These are phyloP conservation scores for Suillus brevipes DNA, from an alignment of 768 basidiomycete genomes.

Conservation along the genomic window DNA sequence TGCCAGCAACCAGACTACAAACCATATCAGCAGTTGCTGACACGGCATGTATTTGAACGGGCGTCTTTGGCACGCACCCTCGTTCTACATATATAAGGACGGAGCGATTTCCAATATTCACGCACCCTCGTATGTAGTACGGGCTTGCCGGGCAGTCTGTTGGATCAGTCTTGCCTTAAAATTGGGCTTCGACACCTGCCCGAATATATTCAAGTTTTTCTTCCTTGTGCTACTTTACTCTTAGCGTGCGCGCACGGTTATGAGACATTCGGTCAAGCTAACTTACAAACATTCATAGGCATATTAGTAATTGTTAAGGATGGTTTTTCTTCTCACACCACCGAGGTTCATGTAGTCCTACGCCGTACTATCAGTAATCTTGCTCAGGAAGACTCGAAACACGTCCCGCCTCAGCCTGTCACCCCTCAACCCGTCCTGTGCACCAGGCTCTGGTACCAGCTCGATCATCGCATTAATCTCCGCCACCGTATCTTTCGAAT, in stretches of 20 bases:
- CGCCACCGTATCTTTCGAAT: conserved; percentile 37
- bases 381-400: conserved; percentile 83
- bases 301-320: neutral
- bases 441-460: conserved; percentile 60
- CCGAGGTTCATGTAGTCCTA: neutral
- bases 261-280: neutral
- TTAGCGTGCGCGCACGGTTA: neutral
- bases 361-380: conserved; percentile 60
- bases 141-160: no score
- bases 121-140: no score
- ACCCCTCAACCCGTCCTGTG: conserved; percentile 40
- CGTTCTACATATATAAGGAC: no score
- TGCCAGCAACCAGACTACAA: no score
- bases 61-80: no score
- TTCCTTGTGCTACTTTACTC: neutral
- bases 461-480: conserved; percentile 67
- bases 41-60: no score
- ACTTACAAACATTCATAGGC: neutral
- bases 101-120: no score
- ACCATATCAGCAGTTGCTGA: no score
- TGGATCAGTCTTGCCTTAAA: neutral
- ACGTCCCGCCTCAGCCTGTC: conserved; percentile 60
- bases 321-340: neutral
- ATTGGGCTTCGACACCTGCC: neutral
- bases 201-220: neutral